Evolutionary conservation across 805 yeast species (phyloP), one percentile per base, ranked within the genome.

Genomic region (Candida andamanensis): DNA sequence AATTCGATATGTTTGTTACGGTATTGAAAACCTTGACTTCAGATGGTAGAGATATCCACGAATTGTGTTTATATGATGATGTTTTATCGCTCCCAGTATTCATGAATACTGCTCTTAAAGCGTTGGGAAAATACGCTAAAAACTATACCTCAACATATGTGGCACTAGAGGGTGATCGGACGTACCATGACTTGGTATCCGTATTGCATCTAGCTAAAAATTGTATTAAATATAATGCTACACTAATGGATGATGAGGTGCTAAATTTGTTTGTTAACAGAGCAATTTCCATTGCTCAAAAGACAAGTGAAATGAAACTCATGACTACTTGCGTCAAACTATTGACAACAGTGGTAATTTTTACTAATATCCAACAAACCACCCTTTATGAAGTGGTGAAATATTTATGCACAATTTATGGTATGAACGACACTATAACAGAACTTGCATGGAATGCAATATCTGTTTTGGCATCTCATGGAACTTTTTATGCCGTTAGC

Each of bases 1-100:
- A 78, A 40, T 67, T 74, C 39, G 73, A 67, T 27, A 44, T 68
- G 13, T 74, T 76, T 30, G 47, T 80, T 17, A 41, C 46, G 6
- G 75, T 76, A 4, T 45, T 81, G 22, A 52, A 54, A 22, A 46
- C 54, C 1, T 57, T 77, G 29, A 74, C 85, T 5, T 60, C 65
- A 23, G 60, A 69, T 37, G 84, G 84, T 3, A 56, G 64, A 29
- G 74, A 75, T 41, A 56, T 73, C 29, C 69, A 69, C 37, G 79
- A 74, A 34, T 59, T 72, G 34, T 66, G 69, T 45, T 58, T 72
- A 12, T 61, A 69, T 17, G 71, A 71, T 32, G 54, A 49, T 13
- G 49, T 47, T 4, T 43, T 45, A 12, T 46, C 49, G 32, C 46
- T 63, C 35, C 24, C 32, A 2, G 37, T 37, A 12, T 49, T 51